Conservation (phyloP, 768 basidiomycete species). For the Fistulinella prunicolor region DNA sequence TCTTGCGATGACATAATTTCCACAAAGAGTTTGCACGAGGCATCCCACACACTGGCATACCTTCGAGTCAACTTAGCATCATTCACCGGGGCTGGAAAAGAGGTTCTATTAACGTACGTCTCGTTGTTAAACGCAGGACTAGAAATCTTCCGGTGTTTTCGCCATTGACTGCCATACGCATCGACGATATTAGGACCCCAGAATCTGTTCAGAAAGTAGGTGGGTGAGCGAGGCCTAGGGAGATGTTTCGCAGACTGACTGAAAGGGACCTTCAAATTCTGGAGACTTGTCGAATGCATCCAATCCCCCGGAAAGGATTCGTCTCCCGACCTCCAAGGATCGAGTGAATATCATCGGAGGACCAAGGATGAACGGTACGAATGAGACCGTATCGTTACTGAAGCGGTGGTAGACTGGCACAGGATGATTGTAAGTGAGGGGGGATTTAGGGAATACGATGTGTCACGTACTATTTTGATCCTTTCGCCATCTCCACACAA, state of each 20-base stretch:
- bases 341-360: conserved; percentile 14
- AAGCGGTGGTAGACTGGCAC: conserved; percentile 11
- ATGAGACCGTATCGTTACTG: conserved; percentile 15
- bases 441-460: neutral
- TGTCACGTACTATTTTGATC: conserved; percentile 10
- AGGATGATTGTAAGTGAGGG: neutral
- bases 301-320: conserved; percentile 8
- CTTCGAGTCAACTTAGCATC: conserved; percentile 1
- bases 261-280: neutral
- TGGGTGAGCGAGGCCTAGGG: too few species aligned
- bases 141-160: conserved; percentile 16
- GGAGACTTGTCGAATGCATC: neutral
- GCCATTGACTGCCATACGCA: conserved; percentile 15
- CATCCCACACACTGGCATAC: conserved; percentile 15
- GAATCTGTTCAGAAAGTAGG: conserved; percentile 12
- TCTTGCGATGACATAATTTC: conserved; percentile 14
- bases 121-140: conserved; percentile 20
- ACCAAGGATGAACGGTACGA: conserved; percentile 16
- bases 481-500: conserved; percentile 21
- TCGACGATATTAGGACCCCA: conserved; percentile 21
- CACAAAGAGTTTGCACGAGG: conserved; percentile 8
- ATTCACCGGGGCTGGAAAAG: neutral
- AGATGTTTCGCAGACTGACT: neutral
- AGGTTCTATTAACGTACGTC: conserved; percentile 10
- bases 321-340: conserved; percentile 16